These are phyloP conservation scores for Trypanosoma vivax DNA, from an alignment of 208 protist genomes.

Conservation along the genomic window DNA sequence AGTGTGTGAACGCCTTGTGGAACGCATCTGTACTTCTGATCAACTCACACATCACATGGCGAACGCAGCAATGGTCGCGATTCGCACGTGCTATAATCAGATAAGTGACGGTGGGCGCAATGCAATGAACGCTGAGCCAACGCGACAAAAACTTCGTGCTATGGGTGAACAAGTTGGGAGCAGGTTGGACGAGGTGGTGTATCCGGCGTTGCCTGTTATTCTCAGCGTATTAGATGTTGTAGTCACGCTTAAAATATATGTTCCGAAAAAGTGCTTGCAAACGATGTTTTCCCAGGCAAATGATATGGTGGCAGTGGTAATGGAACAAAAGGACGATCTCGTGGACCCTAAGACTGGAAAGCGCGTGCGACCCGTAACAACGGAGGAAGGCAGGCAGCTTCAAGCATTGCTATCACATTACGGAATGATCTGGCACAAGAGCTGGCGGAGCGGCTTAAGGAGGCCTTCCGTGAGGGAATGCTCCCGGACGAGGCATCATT, in stretches of 20 bases:
- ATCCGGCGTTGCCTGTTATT: slow-evolving; percentile 50
- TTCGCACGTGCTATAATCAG: slow-evolving; percentile 61
- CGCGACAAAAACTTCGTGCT: slow-evolving; percentile 75
- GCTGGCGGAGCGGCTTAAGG: slow-evolving; percentile 46
- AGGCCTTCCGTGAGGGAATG: slow-evolving; percentile 70
- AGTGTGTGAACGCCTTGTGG: slow-evolving; percentile 78
- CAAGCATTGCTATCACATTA: slow-evolving; percentile 80
- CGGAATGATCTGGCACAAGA: slow-evolving; percentile 65
- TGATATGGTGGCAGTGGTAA: slow-evolving; percentile 62
- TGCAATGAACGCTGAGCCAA: slow-evolving; percentile 80
- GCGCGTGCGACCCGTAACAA: slow-evolving; percentile 59
- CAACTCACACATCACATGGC: slow-evolving; percentile 81
- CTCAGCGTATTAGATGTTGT: slow-evolving; percentile 71
- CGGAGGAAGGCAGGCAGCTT: slow-evolving; percentile 80
- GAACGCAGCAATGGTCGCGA: slow-evolving; percentile 56
- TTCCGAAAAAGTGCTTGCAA: slow-evolving; percentile 77
- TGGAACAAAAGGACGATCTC: slow-evolving; percentile 61
- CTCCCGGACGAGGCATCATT: slow-evolving; percentile 79
- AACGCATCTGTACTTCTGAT: slow-evolving; percentile 73
- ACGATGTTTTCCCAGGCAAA: slow-evolving; percentile 64
- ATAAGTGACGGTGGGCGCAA: slow-evolving; percentile 77
- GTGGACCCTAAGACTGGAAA: slow-evolving; percentile 68
- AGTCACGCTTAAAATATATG: slow-evolving; percentile 83
- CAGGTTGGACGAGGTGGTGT: slow-evolving; percentile 74
- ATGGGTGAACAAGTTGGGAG: slow-evolving; percentile 79